Evolutionary conservation across 495 filamentous ascomycete genomes (phyloP), one percentile per base, ranked within the genome.

Genomic region (Opeltia flavorubescens): DNA sequence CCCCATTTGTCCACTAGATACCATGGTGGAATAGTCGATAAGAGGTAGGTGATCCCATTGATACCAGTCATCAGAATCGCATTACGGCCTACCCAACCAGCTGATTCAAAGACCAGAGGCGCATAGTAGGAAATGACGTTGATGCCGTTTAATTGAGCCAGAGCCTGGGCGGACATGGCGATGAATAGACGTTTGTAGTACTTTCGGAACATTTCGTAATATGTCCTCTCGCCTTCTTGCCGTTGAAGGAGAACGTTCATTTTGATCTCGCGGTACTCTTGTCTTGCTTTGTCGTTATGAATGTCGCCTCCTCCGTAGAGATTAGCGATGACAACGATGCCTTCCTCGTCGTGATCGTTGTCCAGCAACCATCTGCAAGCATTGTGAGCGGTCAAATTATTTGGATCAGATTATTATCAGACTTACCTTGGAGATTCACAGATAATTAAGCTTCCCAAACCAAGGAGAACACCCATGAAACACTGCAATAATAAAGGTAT

Each of bases 71-170:
- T 96, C 46, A 95, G 71, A 51, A 96, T 86, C 17, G 91, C 93
- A 43, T 83, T 71, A 26, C 89, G 86, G 34, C 91, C 91, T 31
- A 70, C 57, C 93, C 91, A 98, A 15, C 91, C 89, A 27, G 93
- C 91, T 23, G 86, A 85, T 63, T 95, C 89, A 57, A 98, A 98
- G 23, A 98, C 91, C 21, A 89, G 74, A 2, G 93, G 93, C 0
- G 93, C 89, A 55, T 98, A 98, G 67, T 98, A 98, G 15, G 91
- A 96, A 46, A 98, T 98, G 53, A 98, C 93, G 66, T 98, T 98
- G 64, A 98, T 98, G 38, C 91, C 91, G 65, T 96, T 98, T 20
- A 96, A 74, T 62, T 98, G 91, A 15, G 91, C 93, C 44, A 98
- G 74, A 1, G 84, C 85, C 58, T 98, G 91, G 4, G 91, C 91